These are phyloP conservation scores for Geotrichum aggregatum DNA, from an alignment of 1,139 yeast species.

Conservation along the genomic window DNA sequence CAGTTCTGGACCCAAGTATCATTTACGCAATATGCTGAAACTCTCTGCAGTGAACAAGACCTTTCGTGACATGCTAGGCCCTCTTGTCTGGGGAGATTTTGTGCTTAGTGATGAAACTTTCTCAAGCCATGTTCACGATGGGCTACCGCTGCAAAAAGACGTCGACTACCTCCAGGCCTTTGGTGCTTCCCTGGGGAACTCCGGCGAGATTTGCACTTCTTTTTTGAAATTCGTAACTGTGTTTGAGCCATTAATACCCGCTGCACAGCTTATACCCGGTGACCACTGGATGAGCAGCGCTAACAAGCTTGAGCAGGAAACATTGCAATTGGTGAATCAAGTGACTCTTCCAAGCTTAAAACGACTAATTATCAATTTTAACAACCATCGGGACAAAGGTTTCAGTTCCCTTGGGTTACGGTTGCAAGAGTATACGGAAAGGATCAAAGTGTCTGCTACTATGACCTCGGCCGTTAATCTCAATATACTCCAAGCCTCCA, in stretches of 20 bases:
- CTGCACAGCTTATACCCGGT: background rate
- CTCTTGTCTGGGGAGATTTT: constrained; percentile 5
- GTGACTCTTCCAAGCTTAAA: background rate
- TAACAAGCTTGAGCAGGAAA: background rate
- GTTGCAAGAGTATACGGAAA: background rate
- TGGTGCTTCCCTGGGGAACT: background rate
- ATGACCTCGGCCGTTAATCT: constrained; percentile 4
- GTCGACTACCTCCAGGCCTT: background rate
- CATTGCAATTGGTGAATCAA: background rate
- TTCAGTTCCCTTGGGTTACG: background rate
- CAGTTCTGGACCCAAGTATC: background rate
- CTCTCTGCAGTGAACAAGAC: background rate
- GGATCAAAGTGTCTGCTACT: background rate
- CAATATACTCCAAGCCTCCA: background rate
- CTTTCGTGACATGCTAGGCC: background rate
- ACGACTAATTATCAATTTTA: constrained; percentile 5
- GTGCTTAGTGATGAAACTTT: constrained; percentile 1
- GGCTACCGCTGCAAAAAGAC: background rate
- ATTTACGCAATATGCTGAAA: background rate
- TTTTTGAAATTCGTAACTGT: constrained; percentile 4
- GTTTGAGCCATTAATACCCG: constrained; percentile 1
- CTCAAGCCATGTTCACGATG: background rate
- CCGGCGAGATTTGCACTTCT: background rate
- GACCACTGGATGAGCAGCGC: background rate
- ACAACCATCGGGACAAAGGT: background rate